A percentile compares a stretch with the other conserved stretches of the same genome.
These are phyloP conservation scores for Metrosideros polymorpha DNA, from an alignment of 441 rosid genomes.

Conservation along the genomic window DNA sequence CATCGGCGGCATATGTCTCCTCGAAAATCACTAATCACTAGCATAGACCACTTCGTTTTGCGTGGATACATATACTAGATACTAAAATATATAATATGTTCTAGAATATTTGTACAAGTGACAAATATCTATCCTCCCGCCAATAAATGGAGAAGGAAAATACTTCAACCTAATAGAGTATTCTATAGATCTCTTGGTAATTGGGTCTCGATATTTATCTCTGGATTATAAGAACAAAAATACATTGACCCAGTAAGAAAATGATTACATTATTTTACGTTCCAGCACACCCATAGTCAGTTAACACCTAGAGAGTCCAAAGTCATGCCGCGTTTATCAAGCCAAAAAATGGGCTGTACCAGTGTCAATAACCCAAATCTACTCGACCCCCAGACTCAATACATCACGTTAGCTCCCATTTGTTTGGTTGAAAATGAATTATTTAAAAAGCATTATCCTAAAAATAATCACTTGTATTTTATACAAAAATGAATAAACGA, in stretches of 20 bases:
- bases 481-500: too few relatives aligned
- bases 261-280: not conserved
- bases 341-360: not conserved
- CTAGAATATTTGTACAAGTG: not conserved
- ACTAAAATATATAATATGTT: not conserved
- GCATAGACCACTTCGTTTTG: not conserved
- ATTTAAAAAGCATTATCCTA: too few relatives aligned
- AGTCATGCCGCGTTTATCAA: not conserved
- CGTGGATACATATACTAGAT: not conserved
- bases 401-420: not conserved
- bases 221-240: not conserved
- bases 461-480: too few relatives aligned
- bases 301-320: not conserved
- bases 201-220: not conserved
- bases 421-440: too few relatives aligned
- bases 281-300: not conserved
- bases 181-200: not conserved
- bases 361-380: not conserved
- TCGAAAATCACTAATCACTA: not conserved
- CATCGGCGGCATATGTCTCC: not conserved
- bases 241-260: not conserved
- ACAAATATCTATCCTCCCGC: not conserved
- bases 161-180: not conserved
- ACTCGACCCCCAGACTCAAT: not conserved
- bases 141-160: not conserved